A percentile compares a stretch with the other conserved stretches of the same genome.
phyloP scores from a whole-genome alignment of 1,139 yeast genomes.

The Chernovozyma aurita region DNA sequence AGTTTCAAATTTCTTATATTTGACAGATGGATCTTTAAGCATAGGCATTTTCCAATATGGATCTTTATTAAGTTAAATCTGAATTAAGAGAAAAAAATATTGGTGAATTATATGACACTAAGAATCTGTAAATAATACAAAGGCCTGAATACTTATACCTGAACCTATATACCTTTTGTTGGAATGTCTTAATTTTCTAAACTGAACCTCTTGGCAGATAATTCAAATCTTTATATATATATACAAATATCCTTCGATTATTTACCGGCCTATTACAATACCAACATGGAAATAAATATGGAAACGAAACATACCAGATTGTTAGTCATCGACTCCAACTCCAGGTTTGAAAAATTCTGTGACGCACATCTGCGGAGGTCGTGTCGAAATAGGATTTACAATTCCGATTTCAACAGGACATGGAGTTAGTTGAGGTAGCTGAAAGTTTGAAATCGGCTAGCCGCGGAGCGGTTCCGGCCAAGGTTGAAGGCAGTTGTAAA shows the following conservation, averaged over 20 bases:
- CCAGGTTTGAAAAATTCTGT: constrained; percentile 1
- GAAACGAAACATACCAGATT: no score
- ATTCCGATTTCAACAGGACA: background rate
- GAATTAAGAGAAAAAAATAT: background rate
- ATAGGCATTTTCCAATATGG: constrained; percentile 28
- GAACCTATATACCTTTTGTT: no score
- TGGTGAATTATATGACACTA: background rate
- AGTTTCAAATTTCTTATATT: constrained; percentile 68
- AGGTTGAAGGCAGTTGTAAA: no score
- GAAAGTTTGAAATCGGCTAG: background rate
- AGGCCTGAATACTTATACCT: no score
- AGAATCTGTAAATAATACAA: no score
- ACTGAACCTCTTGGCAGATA: no score
- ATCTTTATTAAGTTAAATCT: constrained; percentile 2
- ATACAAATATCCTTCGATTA: no score
- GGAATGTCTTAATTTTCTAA: no score
- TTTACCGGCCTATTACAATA: no score
- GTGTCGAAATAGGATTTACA: constrained; percentile 1
- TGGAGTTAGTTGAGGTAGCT: background rate
- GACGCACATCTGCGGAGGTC: constrained; percentile 3
- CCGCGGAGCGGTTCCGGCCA: constrained; percentile 6
- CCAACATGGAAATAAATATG: no score
- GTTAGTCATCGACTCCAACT: constrained; percentile 2
- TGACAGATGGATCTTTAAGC: constrained; percentile 68
- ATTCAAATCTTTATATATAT: no score